Evolutionary conservation across 768 basidiomycete genomes (phyloP), one percentile per base, ranked within the genome.

Genomic region (Saitozyma sp.): DNA sequence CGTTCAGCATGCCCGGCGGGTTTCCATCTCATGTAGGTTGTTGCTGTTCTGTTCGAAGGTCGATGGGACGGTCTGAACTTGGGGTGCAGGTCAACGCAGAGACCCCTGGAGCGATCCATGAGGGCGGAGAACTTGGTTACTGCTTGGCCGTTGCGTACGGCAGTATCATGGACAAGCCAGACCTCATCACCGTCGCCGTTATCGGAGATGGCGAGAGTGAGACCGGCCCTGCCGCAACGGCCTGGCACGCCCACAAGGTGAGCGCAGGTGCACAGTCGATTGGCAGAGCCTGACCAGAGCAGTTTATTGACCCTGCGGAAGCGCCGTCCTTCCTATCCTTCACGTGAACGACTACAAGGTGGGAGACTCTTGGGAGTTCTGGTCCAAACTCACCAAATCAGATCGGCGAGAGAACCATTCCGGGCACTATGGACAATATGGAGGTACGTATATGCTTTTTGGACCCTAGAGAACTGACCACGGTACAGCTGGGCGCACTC

Each of bases 61-160:
- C 16, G 14, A 20, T 43, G 29, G 29, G 29, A 29, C 5, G 29
- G 29, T 29, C 29, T 29, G 29, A 50, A 38, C 16, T 49, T 58
- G 16, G 52, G 9, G 0, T 14, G 43, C 41, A 63, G 46, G 58
- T 54, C 14, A 88, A 90, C 66, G 89, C 91, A 0, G 86, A 90
- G 78, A 92, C 90, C 0, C 92, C 92, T 17, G 92, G 92, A 6
- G 84, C 86, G 3, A 94, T 96, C 65, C 92, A 96, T 69, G 92
- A 96, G 80, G 92, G 92, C 58, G 83, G 83, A 13, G 92, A 94
- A 77, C 84, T 94, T 13, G 92, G 92, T 8, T 95, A 94, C 67
- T 91, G 91, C 4, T 85, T 93, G 43, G 84, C 87, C 48, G 91
- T 91, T 9, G 84, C 90, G 0, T 94, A 90, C 72, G 92, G 92